These are phyloP conservation scores for Penicillium roqueforti DNA, from an alignment of 495 filamentous ascomycete genomes.

Conservation along the genomic window DNA sequence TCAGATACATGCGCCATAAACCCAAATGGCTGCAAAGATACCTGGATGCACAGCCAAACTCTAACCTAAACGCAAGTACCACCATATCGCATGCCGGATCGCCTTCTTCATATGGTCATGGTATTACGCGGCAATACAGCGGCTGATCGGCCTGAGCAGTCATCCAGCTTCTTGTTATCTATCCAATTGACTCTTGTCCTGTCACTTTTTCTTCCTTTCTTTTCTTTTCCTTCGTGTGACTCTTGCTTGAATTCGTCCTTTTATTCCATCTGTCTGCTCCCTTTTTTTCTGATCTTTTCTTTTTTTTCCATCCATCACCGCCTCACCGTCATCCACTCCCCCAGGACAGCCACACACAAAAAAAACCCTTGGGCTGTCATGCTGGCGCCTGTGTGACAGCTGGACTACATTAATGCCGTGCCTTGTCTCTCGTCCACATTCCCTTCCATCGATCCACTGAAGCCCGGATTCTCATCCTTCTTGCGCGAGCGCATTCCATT, in stretches of 20 bases:
- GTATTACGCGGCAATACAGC: conserved; percentile 17
- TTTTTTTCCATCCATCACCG: conserved; percentile 12
- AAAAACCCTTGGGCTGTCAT: conserved; percentile 33
- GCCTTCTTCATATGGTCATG: conserved; percentile 1
- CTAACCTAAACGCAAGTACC: neutral
- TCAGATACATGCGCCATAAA: neutral
- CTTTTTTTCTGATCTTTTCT: conserved; percentile 14
- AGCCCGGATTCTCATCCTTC: conserved; percentile 26
- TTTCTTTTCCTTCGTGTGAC: conserved; percentile 9
- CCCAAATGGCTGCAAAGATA: conserved; percentile 4
- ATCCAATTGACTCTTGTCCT: conserved; percentile 20
- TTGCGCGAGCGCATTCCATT: conserved; percentile 43
- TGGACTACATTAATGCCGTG: conserved; percentile 41
- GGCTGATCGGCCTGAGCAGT: conserved; percentile 19
- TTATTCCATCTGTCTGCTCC: neutral
- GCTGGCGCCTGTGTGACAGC: conserved; percentile 46
- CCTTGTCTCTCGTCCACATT: conserved; percentile 42
- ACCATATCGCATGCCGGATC: neutral
- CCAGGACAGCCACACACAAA: conserved; percentile 14
- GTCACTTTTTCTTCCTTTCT: conserved; percentile 7
- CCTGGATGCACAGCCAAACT: neutral
- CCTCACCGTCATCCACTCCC: neutral
- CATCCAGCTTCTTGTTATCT: conserved; percentile 28
- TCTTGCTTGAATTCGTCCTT: neutral
- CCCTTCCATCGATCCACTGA: conserved; percentile 40